Percentiles rank a stretch among this genome's conserved stretches.
These are phyloP conservation scores for Kodamaea derodonti DNA, from an alignment of 1,139 yeast genomes.

Conservation along the genomic window DNA sequence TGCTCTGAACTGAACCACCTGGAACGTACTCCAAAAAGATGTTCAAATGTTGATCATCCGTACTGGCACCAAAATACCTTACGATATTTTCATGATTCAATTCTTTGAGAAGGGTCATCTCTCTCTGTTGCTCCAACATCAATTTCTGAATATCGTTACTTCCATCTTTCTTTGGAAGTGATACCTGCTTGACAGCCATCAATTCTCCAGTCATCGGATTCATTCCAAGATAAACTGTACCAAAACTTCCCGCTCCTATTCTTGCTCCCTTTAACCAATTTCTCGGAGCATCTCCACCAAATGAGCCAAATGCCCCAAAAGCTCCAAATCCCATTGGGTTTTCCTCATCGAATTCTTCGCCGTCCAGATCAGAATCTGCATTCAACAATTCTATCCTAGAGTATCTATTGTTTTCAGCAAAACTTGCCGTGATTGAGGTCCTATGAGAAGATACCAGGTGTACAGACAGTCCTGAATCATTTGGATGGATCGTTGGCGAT, in stretches of 20 bases:
- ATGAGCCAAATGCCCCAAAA: constrained; percentile 3
- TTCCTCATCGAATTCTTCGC: constrained; percentile 29
- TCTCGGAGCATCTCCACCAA: constrained; percentile 46
- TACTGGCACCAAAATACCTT: constrained; percentile 80
- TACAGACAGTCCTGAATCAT: constrained; percentile 6
- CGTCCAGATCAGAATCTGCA: constrained; percentile 41
- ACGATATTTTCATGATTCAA: constrained; percentile 91
- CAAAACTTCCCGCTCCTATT: constrained; percentile 94
- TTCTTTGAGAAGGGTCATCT: constrained; percentile 73
- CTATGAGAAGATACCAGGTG: constrained; percentile 16
- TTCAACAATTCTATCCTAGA: constrained; percentile 50
- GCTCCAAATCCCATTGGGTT: constrained; percentile 21
- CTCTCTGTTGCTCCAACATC: constrained; percentile 86
- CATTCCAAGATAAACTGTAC: constrained; percentile 89
- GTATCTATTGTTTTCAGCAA: constrained; percentile 34
- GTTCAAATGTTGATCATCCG: constrained; percentile 66
- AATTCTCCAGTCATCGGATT: constrained; percentile 89
- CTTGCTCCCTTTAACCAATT: constrained; percentile 91
- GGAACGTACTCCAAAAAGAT: constrained; percentile 94
- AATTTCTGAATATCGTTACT: constrained; percentile 44
- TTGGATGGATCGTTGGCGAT: constrained; percentile 9
- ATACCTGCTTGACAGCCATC: constrained; percentile 96
- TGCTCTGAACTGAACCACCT: constrained; percentile 90
- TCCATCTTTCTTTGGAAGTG: constrained; percentile 48
- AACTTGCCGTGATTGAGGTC: constrained; percentile 35